Evolutionary conservation across 345 rosid species (phyloP).

Genomic region (Xanthoceras sorbifolium): DNA sequence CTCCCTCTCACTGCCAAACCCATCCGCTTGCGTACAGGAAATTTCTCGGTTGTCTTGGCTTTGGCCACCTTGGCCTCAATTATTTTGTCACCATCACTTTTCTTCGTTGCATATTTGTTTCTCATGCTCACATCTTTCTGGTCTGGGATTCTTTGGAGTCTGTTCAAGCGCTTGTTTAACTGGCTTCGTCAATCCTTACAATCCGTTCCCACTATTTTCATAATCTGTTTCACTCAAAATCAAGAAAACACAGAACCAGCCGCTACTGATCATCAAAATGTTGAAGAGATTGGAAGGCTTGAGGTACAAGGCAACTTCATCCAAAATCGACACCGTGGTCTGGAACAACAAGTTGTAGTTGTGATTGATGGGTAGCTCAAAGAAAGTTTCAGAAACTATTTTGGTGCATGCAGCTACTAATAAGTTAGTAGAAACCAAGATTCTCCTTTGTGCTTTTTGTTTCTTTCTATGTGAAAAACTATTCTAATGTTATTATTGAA

Average conservation of each 20-base stretch:
- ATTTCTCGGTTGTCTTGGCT: neutral
- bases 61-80: neutral
- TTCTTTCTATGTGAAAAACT: too few species aligned
- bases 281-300: neutral
- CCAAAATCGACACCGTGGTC: neutral
- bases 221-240: neutral
- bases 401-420: too few species aligned
- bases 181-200: neutral
- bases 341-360: neutral
- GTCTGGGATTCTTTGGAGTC: neutral
- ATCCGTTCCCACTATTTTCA: constrained; percentile 1
- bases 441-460: too few species aligned
- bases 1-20: neutral
- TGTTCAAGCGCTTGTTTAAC: neutral
- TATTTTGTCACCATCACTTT: neutral
- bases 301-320: neutral
- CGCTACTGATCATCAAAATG: neutral
- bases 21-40: neutral
- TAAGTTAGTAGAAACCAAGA: too few species aligned
- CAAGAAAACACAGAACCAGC: neutral
- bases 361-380: neutral
- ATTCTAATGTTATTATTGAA: too few species aligned
- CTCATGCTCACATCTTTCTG: neutral
- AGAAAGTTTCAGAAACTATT: too few species aligned
- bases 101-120: neutral